phyloP scores from a whole-genome alignment of 192 early-diverging fungal genomes.

The Kappamyces sp. region DNA sequence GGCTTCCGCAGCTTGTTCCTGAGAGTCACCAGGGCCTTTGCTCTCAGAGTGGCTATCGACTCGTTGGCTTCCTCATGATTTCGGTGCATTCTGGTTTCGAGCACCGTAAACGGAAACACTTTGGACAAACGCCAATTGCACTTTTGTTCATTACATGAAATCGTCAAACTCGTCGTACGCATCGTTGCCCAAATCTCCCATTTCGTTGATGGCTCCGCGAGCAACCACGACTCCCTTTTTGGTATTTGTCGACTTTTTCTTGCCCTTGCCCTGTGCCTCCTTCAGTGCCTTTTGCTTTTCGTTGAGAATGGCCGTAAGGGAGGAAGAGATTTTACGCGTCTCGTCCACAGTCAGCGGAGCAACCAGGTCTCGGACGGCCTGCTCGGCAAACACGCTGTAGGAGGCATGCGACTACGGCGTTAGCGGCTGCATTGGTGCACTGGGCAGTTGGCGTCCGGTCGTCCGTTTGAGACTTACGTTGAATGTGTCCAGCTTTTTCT shows the following conservation, averaged over 20 bases:
- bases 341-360: conserved; percentile 42
- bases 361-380: conserved; percentile 32
- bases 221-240: no score
- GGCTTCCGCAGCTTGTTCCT: no score
- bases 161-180: no score
- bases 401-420: conserved; percentile 19
- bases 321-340: conserved; percentile 35
- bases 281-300: conserved; percentile 50
- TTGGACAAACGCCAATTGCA: no score
- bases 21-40: no score
- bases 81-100: no score
- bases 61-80: no score
- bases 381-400: conserved; percentile 42
- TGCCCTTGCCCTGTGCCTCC: conserved; percentile 22
- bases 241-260: conserved; percentile 22
- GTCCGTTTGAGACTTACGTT: conserved; percentile 25
- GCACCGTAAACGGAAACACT: no score
- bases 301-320: conserved; percentile 42
- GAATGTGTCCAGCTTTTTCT: conserved; percentile 35
- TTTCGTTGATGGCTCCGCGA: no score
- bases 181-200: no score
- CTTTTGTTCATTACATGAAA: no score
- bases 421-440: conserved; percentile 7
- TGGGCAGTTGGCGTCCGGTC: conserved; percentile 16
- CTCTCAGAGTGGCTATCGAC: no score